Evolutionary conservation across 1,139 yeast genomes (phyloP), one percentile per base, ranked within the genome.

Genomic region (Candida frijolesensis): DNA sequence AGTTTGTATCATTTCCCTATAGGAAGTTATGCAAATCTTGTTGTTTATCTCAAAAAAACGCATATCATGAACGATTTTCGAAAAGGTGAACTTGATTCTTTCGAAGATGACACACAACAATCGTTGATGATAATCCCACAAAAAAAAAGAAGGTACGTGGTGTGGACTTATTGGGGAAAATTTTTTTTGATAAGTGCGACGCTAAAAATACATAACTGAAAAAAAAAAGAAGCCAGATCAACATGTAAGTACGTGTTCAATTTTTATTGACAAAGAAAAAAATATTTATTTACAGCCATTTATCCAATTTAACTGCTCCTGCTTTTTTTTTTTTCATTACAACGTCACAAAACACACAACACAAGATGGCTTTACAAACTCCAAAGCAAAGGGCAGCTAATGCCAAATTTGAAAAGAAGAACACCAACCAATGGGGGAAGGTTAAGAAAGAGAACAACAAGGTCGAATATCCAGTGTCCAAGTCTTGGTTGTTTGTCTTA

Each of bases 381-480:
- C 92, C 94, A 51, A 84, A 80, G 62, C 97, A 91, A 73, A 86
- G 92, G 72, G 76, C 80, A 53, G 96, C 96, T 22, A 92, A 91
- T 69, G 81, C 82, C 61, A 88, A 84, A 67, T 92, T 85, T 68
- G 90, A 88, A 61, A 88, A 85, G 68, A 79, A 78, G 61, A 84
- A 86, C 59, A 87, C 84, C 62, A 78, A 79, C 53, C 81, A 82
- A 67, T 89, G 89, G 67, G 87, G 90, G 25, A 84, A 85, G 63
- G 79, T 82, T 46, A 68, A 68, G 52, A 39, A 56, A 30, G 67
- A 64, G 34, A 64, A 65, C 19, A 67, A 63, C 42, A 66, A 69
- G 51, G 55, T 59, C n/a, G 68, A 70, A 50, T 71, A 73, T 48
- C 85, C 89, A 11, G 64, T 85, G 33, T 78, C 86, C 41, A 80